Evolutionary conservation across 768 basidiomycete species (phyloP).

Genomic region (Stropharia rugosoannulata): DNA sequence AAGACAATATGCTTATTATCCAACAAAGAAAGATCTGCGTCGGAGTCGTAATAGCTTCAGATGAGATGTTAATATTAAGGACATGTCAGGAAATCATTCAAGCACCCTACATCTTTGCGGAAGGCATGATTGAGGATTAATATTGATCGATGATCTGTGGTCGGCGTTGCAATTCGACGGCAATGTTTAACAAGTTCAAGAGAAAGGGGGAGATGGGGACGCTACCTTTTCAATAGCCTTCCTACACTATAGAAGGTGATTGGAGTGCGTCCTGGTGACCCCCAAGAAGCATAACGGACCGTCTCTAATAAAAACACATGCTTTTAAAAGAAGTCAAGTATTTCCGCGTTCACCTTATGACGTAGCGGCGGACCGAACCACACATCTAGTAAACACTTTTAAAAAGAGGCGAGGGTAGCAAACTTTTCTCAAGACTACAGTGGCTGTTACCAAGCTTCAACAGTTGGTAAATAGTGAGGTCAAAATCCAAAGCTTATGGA

Average conservation of each 20-base stretch:
- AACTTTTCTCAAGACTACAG: too few relatives aligned
- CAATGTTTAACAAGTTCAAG: too few relatives aligned
- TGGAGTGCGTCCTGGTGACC: constrained; percentile 17
- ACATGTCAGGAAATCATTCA: background rate
- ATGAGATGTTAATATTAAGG: background rate
- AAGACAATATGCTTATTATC: constrained; percentile 56
- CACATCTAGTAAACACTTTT: too few relatives aligned
- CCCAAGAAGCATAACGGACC: constrained; percentile 3
- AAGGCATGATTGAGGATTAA: constrained; percentile 26
- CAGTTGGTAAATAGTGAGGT: too few relatives aligned
- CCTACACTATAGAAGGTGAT: background rate
- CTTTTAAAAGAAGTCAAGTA: too few relatives aligned
- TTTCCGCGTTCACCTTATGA: too few relatives aligned
- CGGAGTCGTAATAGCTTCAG: constrained; percentile 56
- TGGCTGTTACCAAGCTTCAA: too few relatives aligned
- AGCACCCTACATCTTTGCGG: constrained; percentile 53
- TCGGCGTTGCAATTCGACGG: background rate
- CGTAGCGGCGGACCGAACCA: too few relatives aligned
- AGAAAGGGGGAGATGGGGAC: background rate
- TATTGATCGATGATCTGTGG: too few relatives aligned
- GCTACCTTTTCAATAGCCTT: background rate
- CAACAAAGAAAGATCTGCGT: constrained; percentile 51
- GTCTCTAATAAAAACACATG: background rate
- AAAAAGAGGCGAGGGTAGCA: too few relatives aligned
- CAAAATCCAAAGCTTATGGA: too few relatives aligned